phyloP scores from a whole-genome alignment of 345 rosid species.

The Cardiospermum halicacabum region DNA sequence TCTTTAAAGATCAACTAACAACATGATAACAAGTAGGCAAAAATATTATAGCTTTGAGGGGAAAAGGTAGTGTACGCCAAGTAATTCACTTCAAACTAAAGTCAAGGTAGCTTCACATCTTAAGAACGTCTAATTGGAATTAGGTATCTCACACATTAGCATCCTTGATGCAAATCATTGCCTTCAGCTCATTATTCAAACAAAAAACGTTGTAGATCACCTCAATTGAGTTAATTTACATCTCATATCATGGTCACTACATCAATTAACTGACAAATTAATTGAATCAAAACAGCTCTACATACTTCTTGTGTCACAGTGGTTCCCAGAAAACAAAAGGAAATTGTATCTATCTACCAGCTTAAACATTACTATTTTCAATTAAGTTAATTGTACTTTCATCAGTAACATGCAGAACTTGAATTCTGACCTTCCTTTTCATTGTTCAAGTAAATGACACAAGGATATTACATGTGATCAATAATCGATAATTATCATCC shows the following conservation, averaged over 20 bases:
- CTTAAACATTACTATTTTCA: neutral
- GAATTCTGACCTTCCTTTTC: neutral
- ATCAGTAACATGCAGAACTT: neutral
- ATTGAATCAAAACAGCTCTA: neutral
- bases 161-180: neutral
- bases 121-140: neutral
- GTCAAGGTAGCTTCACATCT: neutral
- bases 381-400: constrained; percentile 2
- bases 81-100: neutral
- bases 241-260: neutral
- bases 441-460: neutral
- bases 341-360: neutral
- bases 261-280: neutral
- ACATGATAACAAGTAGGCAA: too few relatives aligned
- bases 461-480: neutral
- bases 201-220: neutral
- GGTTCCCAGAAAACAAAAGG: neutral
- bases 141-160: neutral
- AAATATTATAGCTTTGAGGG: too few relatives aligned
- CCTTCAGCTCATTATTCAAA: neutral
- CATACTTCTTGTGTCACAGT: neutral
- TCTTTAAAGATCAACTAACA: too few relatives aligned
- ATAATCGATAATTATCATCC: neutral
- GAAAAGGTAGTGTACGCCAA: too few relatives aligned
- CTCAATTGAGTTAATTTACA: neutral